phyloP scores from a whole-genome alignment of 495 filamentous ascomycete genomes.

The Penicillium lagena region DNA sequence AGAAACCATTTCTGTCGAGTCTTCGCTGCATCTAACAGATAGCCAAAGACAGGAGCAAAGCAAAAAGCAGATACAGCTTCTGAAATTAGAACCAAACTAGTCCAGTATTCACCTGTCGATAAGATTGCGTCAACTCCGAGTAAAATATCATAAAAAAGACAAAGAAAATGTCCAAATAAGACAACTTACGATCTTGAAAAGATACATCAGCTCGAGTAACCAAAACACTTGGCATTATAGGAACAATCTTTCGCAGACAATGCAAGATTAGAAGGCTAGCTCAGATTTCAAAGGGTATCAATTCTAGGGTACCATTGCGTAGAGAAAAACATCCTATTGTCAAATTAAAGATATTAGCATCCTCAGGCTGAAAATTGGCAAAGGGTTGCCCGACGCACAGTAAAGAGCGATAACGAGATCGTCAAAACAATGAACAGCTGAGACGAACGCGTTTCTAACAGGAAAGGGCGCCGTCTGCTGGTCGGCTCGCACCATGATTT shows the following conservation, averaged over 20 bases:
- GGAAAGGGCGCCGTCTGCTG: constrained; percentile 2
- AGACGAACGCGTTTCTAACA: constrained; percentile 9
- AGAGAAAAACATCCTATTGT: constrained; percentile 10
- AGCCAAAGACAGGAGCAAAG: constrained; percentile 11
- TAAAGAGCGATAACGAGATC: constrained; percentile 7
- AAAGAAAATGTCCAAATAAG: not conserved
- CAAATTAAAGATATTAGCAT: not conserved
- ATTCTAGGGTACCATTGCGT: constrained; percentile 10
- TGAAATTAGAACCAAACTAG: constrained; percentile 10
- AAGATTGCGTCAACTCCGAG: not conserved
- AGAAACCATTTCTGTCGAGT: constrained; percentile 56
- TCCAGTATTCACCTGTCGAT: constrained; percentile 13
- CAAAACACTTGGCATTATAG: constrained; percentile 13
- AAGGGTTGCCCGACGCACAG: constrained; percentile 1
- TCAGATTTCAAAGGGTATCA: not conserved
- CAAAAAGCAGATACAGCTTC: constrained; percentile 11
- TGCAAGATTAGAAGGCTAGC: not conserved
- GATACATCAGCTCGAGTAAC: constrained; percentile 13
- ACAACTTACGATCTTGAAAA: constrained; percentile 12
- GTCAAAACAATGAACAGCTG: constrained; percentile 11
- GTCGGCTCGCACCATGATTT: too few relatives aligned
- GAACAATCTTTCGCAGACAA: constrained; percentile 11
- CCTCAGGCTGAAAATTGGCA: not conserved
- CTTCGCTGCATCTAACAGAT: constrained; percentile 5
- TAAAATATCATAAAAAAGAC: not conserved